Base-by-base conservation (phyloP, 139 green algal species). In the Trebouxia sp. region DNA sequence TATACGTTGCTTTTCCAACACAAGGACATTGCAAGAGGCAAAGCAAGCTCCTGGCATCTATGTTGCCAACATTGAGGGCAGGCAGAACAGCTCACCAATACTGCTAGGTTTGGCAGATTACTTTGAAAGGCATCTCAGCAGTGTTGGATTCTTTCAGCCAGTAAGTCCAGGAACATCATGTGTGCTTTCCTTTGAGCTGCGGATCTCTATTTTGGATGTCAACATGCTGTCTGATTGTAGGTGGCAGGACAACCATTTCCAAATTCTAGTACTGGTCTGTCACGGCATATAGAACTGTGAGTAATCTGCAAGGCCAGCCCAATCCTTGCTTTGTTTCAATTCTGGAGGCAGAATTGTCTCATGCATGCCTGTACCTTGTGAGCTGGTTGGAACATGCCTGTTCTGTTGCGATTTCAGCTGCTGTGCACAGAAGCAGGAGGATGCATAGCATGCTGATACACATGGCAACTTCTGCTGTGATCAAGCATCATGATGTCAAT, bases 31-130 rank as follows among this genome's bases (percentile, higher is more conserved):
- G 35, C 32, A 43, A n/a, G 62, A 72, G 26, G 37, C 62, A 39
- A 72, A 72, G 37, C 24, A 26, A 7, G 62, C 39, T 35, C 45
- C 47, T 24, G 72, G 42, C n/a, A 30, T 91, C 8, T 87, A 86
- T n/a, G 74, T 87, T 15, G 83, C 81, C 55, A 91, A 91, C 32
- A 72, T 89, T 14, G 88, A 88, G 20, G 87, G 86, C 12, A 80
- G 81, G 8, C 69, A 82, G 35, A 84, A 85, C 42, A 88, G 77
- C 56, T 85, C 85, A 1, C 91, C 91, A 47, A 53, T 93, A n/a
- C 75, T 92, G 17, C 80, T 93, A 15, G 90, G 90, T 6, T 58
- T 94, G 5, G n/a, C 92, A 7, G 91, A 94, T 17, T 90, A 93
- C 37, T 90, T 94, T 67, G 86, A 89, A 83, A 76, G 62, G 20